Conservation (phyloP, 1,139 yeast genomes). For the Dujonia santamariae region DNA sequence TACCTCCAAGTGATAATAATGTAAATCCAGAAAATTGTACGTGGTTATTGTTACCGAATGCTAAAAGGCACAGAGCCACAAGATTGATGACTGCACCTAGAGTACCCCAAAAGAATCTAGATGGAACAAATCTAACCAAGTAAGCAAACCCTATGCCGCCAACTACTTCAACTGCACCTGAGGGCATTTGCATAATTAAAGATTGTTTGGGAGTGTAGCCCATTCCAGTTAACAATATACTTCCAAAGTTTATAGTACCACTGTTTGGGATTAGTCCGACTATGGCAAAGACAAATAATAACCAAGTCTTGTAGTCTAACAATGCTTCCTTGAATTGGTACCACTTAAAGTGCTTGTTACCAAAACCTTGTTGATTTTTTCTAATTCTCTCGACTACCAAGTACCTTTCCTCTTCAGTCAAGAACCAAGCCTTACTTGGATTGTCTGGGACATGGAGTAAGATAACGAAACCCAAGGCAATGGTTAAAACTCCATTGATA, state of each 20-base stretch:
- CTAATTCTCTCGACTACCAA: slow-evolving; percentile 25
- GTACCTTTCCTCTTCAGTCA: slow-evolving; percentile 23
- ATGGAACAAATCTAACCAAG: slow-evolving; percentile 21
- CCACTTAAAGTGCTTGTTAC: slow-evolving; percentile 15
- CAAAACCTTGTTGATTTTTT: slow-evolving; percentile 22
- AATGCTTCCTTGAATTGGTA: slow-evolving; percentile 10
- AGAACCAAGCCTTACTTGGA: slow-evolving; percentile 49
- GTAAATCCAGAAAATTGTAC: slow-evolving; percentile 44
- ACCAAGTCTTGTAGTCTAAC: slow-evolving; percentile 13
- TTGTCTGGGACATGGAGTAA: slow-evolving; percentile 49
- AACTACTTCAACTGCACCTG: slow-evolving; percentile 37
- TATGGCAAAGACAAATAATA: slow-evolving; percentile 25
- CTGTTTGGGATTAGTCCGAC: slow-evolving; percentile 46
- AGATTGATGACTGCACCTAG: slow-evolving; percentile 33
- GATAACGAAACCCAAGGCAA: slow-evolving; percentile 40
- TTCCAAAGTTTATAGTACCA: slow-evolving; percentile 41
- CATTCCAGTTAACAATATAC: slow-evolving; percentile 22
- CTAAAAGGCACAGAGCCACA: slow-evolving; percentile 46
- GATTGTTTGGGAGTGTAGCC: slow-evolving; percentile 32
- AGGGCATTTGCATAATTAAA: slow-evolving; percentile 33
- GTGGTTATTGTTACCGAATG: slow-evolving; percentile 35
- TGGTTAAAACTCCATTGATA: slow-evolving; percentile 46
- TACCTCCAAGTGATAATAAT: slow-evolving; percentile 24
- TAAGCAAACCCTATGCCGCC: slow-evolving; percentile 40
- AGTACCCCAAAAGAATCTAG: slow-evolving; percentile 43